Percentiles rank a stretch among this genome's conserved stretches.
Evolutionary conservation across 2,329 filamentous ascomycete species (phyloP).

Genomic region (Fusarium haematococcum): DNA sequence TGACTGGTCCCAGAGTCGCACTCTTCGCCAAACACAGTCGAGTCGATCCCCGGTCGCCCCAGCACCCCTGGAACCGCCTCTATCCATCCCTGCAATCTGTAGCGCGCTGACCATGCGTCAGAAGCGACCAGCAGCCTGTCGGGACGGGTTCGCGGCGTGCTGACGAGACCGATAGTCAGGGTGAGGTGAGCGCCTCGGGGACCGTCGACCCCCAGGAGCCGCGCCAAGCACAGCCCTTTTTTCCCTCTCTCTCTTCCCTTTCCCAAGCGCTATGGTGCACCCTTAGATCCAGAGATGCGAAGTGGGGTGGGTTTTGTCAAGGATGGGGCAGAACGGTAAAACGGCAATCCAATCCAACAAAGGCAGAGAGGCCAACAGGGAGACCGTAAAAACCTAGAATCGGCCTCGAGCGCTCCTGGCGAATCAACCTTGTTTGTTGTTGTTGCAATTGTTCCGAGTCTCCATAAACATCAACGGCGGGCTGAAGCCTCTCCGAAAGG

Average conservation of each 20-base stretch:
- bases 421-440: constrained; percentile 7
- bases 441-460: constrained; percentile 1
- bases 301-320: constrained; percentile 27
- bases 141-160: constrained; percentile 24
- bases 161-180: constrained; percentile 34
- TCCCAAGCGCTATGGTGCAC: constrained; percentile 24
- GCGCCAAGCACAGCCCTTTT: constrained; percentile 32
- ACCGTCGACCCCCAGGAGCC: constrained; percentile 20
- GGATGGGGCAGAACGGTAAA: constrained; percentile 8
- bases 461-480: constrained; percentile 23
- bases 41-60: constrained; percentile 1
- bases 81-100: constrained; percentile 19
- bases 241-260: neutral
- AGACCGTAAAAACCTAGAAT: constrained; percentile 5
- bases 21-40: constrained; percentile 3
- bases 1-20: constrained; percentile 3
- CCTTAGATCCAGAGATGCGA: constrained; percentile 36
- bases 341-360: constrained; percentile 8
- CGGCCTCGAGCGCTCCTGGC: constrained; percentile 9
- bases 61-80: constrained; percentile 2
- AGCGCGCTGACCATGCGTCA: constrained; percentile 38
- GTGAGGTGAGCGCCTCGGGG: constrained; percentile 34
- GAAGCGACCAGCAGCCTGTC: constrained; percentile 18
- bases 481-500: constrained; percentile 7
- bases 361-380: neutral